Percentiles rank a stretch among this genome's conserved stretches.
These are phyloP conservation scores for Glaciozyma antarctica DNA, from an alignment of 768 basidiomycete genomes.

Conservation along the genomic window DNA sequence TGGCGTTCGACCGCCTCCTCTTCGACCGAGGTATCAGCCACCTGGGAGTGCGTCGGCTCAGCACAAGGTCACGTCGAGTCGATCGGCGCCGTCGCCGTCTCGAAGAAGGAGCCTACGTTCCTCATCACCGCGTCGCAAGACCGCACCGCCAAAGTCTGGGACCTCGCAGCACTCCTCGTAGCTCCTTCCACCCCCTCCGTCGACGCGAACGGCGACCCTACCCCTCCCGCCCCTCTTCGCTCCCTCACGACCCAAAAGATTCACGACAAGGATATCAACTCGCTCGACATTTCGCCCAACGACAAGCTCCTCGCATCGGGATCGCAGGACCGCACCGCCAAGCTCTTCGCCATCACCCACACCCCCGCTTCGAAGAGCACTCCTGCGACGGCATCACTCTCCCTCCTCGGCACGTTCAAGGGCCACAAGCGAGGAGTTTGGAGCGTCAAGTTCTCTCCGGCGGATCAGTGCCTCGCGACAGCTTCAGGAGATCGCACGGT, in stretches of 20 bases:
- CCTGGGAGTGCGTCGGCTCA: slow-evolving; percentile 67
- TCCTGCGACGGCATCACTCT: slow-evolving; percentile 56
- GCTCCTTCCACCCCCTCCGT: slow-evolving; percentile 42
- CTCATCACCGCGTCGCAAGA: slow-evolving; percentile 95
- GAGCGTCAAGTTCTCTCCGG: slow-evolving; percentile 76
- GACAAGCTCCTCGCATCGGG: slow-evolving; percentile 81
- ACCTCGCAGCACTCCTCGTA: slow-evolving; percentile 48
- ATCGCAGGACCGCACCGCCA: slow-evolving; percentile 90
- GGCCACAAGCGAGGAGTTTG: slow-evolving; percentile 97
- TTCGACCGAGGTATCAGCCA: slow-evolving; percentile 34
- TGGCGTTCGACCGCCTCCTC: slow-evolving; percentile 46
- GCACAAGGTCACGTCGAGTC: slow-evolving; percentile 94
- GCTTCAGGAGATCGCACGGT: slow-evolving; percentile 93
- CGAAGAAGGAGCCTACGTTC: slow-evolving; percentile 53
- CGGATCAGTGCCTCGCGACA: slow-evolving; percentile 76
- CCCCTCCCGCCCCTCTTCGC: slow-evolving; percentile 31
- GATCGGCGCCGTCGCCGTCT: slow-evolving; percentile 77
- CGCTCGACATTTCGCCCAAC: slow-evolving; percentile 83
- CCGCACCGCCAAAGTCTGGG: slow-evolving; percentile 98
- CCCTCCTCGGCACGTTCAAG: slow-evolving; percentile 73
- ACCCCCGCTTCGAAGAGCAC: slow-evolving; percentile 33
- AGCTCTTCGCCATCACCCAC: slow-evolving; percentile 71
- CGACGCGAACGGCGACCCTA: slow-evolving; percentile 4
- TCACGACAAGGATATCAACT: slow-evolving; percentile 98
- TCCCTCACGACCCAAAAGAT: slow-evolving; percentile 79